Base-by-base conservation (phyloP, 2,329 filamentous ascomycete species). In the Hypoxylon sp. region DNA sequence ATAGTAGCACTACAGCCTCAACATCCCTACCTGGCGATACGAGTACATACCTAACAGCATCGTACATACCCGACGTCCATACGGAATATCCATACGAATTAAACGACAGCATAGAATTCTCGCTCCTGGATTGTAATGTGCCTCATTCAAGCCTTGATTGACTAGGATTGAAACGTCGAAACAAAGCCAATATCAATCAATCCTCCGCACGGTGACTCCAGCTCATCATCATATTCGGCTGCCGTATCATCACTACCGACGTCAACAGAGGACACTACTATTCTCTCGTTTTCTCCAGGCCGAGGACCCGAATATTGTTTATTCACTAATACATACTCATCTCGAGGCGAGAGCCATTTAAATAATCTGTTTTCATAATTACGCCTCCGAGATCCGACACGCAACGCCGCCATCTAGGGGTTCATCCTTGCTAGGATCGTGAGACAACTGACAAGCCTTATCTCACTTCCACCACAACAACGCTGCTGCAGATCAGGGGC, bases 361-460 rank as follows among this genome's bases (percentile, higher is more conserved):
- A 46, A 55, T 68, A 62, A 65, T 61, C 35, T 44, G 49, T 27
- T 42, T n/a, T 62, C 20, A 60, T 68, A 62, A 57, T 61, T 50
- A 50, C 33, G 33, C 51, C 67, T 61, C 58, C 27, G 31, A 48
- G 60, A 64, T 56, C 59, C 58, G 57, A 54, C 25, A 46, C 58
- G 51, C 57, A 31, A 54, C 48, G 49, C 56, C 27, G 42, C 42
- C 22, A 59, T 64, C 54, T 64, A 68, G 69, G 63, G 66, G 60
- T 60, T 56, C 17, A 14, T 61, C 49, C 60, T 56, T 61, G 30
- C 71, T 49, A 65, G 74, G 75, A 76, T 77, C 73, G 73, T 77
- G 75, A 77, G 75, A 77, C 75, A 77, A 70, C 70, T 56, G 50
- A 64, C 60, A 69, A 62, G 68, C 66, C 61, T 66, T 64, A 64